Base-by-base conservation (phyloP, 2,329 filamentous ascomycete species). In the Cladosporium sp. region DNA sequence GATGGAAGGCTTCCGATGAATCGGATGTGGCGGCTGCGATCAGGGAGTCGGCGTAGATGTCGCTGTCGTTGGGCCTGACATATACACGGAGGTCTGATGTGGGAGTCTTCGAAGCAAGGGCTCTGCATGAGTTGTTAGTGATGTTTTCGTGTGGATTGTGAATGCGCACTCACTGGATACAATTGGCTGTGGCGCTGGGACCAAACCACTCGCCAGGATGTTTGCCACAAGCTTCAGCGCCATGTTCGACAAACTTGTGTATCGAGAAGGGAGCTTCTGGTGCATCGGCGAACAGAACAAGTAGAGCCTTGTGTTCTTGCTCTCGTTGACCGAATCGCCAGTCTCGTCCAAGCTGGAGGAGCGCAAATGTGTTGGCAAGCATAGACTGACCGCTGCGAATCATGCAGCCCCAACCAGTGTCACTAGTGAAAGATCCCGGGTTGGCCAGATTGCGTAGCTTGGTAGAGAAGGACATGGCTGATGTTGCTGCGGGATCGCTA, bases 371-470 rank as follows among this genome's bases (percentile, higher is more conserved):
- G 78, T 98, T 99, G 54, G 94, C 94, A 51, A 99, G 83, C 30
- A 99, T 84, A 74, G 92, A 94, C 81, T 99, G 95, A 3, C 95
- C 95, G 6, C 94, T 97, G 67, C 95, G 85, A 72, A 99, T 98
- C 95, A 99, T 99, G 76, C 95, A 99, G 0, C 95, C 95, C 93
- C 96, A 99, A 61, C 95, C 95, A 11, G 92, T 93, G 77, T 99
- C 95, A 1, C 92, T 94, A 12, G 92, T 91, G 79, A 98, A 99
- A 4, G 92, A 93, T 30, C 85, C 84, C 66, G 92, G 87, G 59
- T 97, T 92, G 12, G 87, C 85, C 6, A 98, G 81, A 74, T 92
- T 90, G 74, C 93, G 91, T 71, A 98, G 83, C 60, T 93, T 89
- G 79, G 96, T 94, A 1, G 92, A 84, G 66, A 98, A 87, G 3